Conservation (phyloP, 2,329 filamentous ascomycete species). For the Cercospora brassicicola region DNA sequence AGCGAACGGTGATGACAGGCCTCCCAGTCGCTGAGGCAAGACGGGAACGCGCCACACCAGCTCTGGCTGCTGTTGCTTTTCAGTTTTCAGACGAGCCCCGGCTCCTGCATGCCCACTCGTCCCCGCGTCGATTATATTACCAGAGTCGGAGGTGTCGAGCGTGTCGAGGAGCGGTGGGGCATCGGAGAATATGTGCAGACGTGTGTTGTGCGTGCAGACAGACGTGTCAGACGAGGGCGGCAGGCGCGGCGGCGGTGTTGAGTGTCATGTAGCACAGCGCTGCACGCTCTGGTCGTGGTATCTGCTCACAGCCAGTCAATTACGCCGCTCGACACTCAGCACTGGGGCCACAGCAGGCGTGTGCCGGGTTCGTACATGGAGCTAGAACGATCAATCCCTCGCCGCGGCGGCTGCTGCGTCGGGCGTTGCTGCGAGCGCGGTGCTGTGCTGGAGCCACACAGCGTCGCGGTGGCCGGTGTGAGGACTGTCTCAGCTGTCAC, state of each 20-base stretch:
- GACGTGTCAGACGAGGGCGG: constrained; percentile 6
- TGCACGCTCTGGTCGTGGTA: constrained; percentile 10
- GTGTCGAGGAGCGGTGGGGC: constrained; percentile 10
- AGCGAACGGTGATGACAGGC: constrained; percentile 6
- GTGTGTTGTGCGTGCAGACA: background rate
- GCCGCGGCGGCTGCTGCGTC: background rate
- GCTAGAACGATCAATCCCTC: background rate
- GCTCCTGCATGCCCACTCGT: background rate
- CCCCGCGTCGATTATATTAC: background rate
- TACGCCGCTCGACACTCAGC: background rate
- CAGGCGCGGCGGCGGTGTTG: background rate
- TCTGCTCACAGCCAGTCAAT: constrained; percentile 19
- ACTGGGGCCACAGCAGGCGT: constrained; percentile 14
- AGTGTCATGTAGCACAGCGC: constrained; percentile 18
- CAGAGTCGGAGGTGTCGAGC: background rate
- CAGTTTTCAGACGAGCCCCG: background rate
- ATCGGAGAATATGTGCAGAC: constrained; percentile 14
- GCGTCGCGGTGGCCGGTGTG: background rate
- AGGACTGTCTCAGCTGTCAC: background rate
- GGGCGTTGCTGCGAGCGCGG: background rate
- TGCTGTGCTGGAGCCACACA: background rate
- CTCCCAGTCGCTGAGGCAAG: background rate
- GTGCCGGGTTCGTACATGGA: constrained; percentile 23
- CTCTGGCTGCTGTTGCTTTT: background rate
- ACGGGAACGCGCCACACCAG: background rate